Conservation (phyloP, 768 basidiomycete genomes). For the Cyclocybe aegerita region DNA sequence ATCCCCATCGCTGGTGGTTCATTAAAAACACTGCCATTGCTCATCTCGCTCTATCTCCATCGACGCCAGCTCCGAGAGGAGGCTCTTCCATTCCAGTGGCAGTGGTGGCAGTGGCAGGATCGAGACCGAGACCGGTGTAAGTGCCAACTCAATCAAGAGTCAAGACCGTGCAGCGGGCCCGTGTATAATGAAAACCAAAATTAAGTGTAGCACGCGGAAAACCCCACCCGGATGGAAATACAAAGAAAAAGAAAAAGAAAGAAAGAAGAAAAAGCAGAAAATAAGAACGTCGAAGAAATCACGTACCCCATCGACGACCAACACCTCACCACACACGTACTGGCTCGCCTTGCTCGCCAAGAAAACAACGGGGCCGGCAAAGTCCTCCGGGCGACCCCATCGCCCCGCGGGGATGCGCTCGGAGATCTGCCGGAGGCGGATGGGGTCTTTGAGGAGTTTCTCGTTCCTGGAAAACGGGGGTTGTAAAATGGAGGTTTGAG, state of each 20-base stretch:
- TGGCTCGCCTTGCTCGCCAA: constrained; percentile 67
- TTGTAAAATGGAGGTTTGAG: neutral
- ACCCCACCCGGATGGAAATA: too few species aligned
- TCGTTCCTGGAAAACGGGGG: constrained; percentile 37
- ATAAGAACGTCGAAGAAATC: constrained; percentile 8
- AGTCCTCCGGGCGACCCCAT: constrained; percentile 73
- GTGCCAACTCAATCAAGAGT: too few species aligned
- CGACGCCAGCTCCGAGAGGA: too few species aligned
- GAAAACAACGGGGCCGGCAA: constrained; percentile 72
- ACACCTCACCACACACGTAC: constrained; percentile 71
- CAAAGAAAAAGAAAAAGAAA: constrained; percentile 5
- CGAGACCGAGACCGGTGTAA: too few species aligned
- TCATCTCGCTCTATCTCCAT: too few species aligned
- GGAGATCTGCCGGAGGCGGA: constrained; percentile 66
- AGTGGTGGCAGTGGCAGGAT: too few species aligned
- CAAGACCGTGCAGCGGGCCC: too few species aligned
- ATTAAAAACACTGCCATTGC: too few species aligned
- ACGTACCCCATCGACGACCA: constrained; percentile 70
- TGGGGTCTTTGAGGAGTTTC: constrained; percentile 53
- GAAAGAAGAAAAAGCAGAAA: constrained; percentile 8
- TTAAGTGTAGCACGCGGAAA: too few species aligned
- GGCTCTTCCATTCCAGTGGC: too few species aligned
- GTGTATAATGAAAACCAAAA: too few species aligned
- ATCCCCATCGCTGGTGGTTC: too few species aligned
- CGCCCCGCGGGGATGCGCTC: constrained; percentile 72